Evolutionary conservation across 2,329 filamentous ascomycete genomes (phyloP), one percentile per base, ranked within the genome.

Genomic region (Fonsecaea nubica): DNA sequence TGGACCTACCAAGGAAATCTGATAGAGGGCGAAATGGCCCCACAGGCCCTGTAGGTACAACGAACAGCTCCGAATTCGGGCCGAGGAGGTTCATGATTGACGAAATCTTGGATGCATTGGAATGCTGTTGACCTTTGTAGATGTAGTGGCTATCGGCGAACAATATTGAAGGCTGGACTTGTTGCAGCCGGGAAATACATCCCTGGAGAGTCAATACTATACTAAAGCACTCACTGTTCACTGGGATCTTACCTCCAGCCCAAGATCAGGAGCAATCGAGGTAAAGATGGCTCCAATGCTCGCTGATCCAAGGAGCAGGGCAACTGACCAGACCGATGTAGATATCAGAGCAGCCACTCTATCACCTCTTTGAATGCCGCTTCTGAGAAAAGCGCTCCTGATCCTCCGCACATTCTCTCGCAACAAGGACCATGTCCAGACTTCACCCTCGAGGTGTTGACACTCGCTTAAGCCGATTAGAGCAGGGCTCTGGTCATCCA

Each of bases 381-480:
- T 73, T 15, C 72, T 68, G 10, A 77, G 66, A 48, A 81, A 67
- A 13, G 79, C 79, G 70, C 76, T 77, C n/a, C 77, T 74, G 9
- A 76, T 74, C 53, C 75, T 65, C 25, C 78, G 73, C 2, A 80
- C 77, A 12, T 38, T 52, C 36, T 60, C 54, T 21, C 56, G 50
- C 13, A 57, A 40, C 40, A 52, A n/a, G n/a, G 35, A 52, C 62
- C 62, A 65, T 21, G 63, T 63, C 21, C 80, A 71, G 18, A 73
- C 63, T 55, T 80, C 77, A 0, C 76, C 72, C 4, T 79, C 69
- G n/a, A 66, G 38, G 12, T 33, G 36, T 30, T 66, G 66, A 18
- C 76, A 76, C 64, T 81, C 80, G 6, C 77, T 74, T 15, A 81
- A 63, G 4, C 79, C 80, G 48, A 81, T 75, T 18, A 82, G 70